Evolutionary conservation across 768 basidiomycete species (phyloP), one percentile per base, ranked within the genome.

Genomic region (Hemileccinum impolitum): DNA sequence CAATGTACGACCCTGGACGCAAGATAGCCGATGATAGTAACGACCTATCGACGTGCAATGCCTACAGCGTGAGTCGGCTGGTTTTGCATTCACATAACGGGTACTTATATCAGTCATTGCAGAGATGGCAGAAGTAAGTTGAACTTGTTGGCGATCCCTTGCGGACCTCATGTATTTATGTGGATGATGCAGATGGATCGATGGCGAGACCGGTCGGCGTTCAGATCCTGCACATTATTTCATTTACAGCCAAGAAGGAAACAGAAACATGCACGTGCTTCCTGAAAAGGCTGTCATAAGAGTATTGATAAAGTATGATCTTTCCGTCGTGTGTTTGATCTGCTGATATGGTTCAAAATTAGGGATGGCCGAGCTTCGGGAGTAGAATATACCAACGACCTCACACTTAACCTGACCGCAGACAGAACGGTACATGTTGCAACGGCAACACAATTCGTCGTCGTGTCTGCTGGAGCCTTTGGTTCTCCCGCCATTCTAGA

Each of bases 401-500:
- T 60, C 9, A 53, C 55, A 12, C 46, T 55, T 11, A 41, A 50
- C 47, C 57, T 52, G 26, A 45, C 50, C 55, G 57, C 59, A 60
- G 52, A 56, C 52, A 52, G 23, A 61, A 65, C 32, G 53, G 54
- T 32, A 41, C 50, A 9, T 47, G 63, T 17, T 17, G 72, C 67
- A 34, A 63, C 60, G 49, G 74, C 76, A 6, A 70, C 74, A 11
- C 68, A 64, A 7, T 65, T 80, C 0, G 75, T 82, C 5, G 72
- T 82, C 19, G 39, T 82, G 10, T 74, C 78, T 6, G 72, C 72
- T 1, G 81, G 79, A 0, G 71, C 80, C 1, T 79, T 82, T 46
- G 80, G 81, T 6, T 78, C 80, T 11, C 76, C 79, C 4, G 68
- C 77, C 6, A 77, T 83, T 32, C 65, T 82, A 5, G 79, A 82